These are phyloP conservation scores for Chlorella sp. DNA, from an alignment of 139 green algal species.

Conservation along the genomic window DNA sequence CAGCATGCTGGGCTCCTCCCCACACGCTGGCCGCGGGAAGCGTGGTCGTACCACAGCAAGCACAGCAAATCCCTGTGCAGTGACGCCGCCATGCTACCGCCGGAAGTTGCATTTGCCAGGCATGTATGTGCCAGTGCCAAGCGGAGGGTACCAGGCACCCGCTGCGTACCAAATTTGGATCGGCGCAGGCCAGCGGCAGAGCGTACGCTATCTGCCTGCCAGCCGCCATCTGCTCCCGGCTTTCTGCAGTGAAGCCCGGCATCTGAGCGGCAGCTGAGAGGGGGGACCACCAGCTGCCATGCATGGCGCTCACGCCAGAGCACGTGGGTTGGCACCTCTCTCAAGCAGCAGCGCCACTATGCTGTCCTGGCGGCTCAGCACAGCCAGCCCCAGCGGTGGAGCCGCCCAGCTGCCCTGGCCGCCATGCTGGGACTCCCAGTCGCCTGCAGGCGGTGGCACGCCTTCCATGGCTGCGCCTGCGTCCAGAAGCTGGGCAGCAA, in stretches of 20 bases:
- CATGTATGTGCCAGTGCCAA: no score
- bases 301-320: background rate
- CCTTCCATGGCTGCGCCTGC: background rate
- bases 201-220: background rate
- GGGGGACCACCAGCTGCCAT: background rate
- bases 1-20: no score
- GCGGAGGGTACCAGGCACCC: no score
- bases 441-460: background rate
- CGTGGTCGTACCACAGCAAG: no score
- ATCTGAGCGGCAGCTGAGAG: background rate
- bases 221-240: background rate
- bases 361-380: background rate
- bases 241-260: background rate
- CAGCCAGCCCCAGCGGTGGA: background rate
- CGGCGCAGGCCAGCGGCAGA: background rate
- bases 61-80: no score
- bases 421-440: background rate
- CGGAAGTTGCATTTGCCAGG: no score
- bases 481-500: background rate
- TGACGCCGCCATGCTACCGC: no score
- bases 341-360: background rate
- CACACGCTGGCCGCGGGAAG: no score
- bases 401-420: background rate
- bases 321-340: background rate
- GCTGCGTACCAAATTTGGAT: background rate